Conservation (phyloP, 805 yeast species). For the Phaffomyces opuntiae region DNA sequence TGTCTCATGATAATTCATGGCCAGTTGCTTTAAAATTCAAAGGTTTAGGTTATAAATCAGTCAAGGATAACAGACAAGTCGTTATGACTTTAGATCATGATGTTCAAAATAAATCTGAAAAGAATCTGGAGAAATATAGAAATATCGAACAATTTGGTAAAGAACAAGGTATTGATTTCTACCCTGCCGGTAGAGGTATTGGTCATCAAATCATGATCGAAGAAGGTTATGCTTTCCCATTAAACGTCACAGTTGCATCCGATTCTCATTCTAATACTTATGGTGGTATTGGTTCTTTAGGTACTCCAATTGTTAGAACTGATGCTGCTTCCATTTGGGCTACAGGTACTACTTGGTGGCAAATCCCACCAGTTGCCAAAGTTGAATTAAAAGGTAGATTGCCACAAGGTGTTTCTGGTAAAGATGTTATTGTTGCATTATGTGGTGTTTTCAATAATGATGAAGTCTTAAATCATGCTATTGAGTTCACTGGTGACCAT, state of each 20-base stretch:
- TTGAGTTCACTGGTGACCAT: slow-evolving; percentile 86
- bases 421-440: slow-evolving; percentile 92
- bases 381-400: slow-evolving; percentile 79
- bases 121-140: slow-evolving; percentile 78
- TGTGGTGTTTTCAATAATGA: slow-evolving; percentile 92
- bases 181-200: slow-evolving; percentile 98
- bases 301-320: slow-evolving; percentile 96
- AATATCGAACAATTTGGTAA: slow-evolving; percentile 88
- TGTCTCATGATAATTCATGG: slow-evolving; percentile 99
- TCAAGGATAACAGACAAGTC: slow-evolving; percentile 81
- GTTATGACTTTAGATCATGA: slow-evolving; percentile 97
- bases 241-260: slow-evolving; percentile 88
- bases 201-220: slow-evolving; percentile 99
- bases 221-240: slow-evolving; percentile 97
- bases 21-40: slow-evolving; percentile 96
- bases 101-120: slow-evolving; percentile 87
- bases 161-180: slow-evolving; percentile 89
- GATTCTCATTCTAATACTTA: slow-evolving; percentile 97
- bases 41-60: slow-evolving; percentile 85
- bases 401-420: slow-evolving; percentile 87
- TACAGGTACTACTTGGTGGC: slow-evolving; percentile 99
- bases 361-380: slow-evolving; percentile 96
- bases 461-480: slow-evolving; percentile 89
- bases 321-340: slow-evolving; percentile 99
- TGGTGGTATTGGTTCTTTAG: slow-evolving; percentile 93